phyloP scores from a whole-genome alignment of 208 protist species.

The Leishmania martiniquensis region DNA sequence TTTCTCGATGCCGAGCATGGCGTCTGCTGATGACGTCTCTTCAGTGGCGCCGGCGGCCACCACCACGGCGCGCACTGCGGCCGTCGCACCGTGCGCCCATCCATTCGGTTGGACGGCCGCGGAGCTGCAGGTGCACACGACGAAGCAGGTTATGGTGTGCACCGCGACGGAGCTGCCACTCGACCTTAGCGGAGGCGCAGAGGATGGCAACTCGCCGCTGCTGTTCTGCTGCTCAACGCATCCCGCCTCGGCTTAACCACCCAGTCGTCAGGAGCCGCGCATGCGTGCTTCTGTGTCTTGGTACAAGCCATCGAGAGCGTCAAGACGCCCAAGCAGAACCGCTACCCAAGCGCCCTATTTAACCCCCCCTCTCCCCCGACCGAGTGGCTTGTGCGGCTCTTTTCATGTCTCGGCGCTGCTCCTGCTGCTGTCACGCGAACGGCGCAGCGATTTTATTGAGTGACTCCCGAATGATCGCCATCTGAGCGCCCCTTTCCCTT shows the following conservation, averaged over 20 bases:
- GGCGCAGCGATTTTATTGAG: too few species aligned
- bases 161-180: constrained; percentile 24
- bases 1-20: neutral
- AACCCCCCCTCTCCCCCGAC: neutral
- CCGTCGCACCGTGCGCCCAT: neutral
- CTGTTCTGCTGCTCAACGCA: constrained; percentile 24
- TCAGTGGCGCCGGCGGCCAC: neutral
- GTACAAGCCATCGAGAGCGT: neutral
- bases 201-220: constrained; percentile 28
- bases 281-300: neutral
- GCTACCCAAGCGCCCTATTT: too few species aligned
- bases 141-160: constrained; percentile 22
- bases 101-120: constrained; percentile 29
- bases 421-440: too few species aligned
- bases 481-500: too few species aligned
- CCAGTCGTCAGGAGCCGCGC: neutral
- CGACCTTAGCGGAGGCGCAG: constrained; percentile 2
- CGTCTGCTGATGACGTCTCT: neutral
- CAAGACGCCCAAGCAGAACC: neutral
- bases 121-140: constrained; percentile 37
- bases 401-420: neutral
- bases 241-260: neutral
- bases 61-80: neutral
- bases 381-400: neutral
- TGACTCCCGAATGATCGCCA: too few species aligned